phyloP scores from a whole-genome alignment of 805 yeast genomes.

The Candida nonsorbophila region DNA sequence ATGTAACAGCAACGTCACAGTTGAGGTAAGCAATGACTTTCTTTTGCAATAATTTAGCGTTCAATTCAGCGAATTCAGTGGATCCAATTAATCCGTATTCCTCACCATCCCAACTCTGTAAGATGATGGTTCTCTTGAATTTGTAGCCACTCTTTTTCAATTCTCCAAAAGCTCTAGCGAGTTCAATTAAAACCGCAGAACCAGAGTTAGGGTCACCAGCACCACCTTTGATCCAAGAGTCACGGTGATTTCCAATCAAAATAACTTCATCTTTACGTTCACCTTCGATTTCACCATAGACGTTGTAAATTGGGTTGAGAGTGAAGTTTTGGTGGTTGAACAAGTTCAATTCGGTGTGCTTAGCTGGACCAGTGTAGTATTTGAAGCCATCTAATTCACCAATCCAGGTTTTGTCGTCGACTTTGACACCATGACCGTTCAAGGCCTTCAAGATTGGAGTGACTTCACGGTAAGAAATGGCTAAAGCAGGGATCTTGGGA shows the following conservation, averaged over 20 bases:
- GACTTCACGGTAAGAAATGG: constrained; percentile 40
- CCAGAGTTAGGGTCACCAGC: constrained; percentile 46
- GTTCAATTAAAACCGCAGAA: constrained; percentile 35
- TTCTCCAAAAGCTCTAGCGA: constrained; percentile 38
- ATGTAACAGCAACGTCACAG: constrained; percentile 49
- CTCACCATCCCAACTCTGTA: constrained; percentile 40
- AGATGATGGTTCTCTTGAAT: constrained; percentile 33
- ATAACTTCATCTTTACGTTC: constrained; percentile 33
- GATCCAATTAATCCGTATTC: constrained; percentile 52
- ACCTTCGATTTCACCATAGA: constrained; percentile 41
- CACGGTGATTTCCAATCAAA: constrained; percentile 41
- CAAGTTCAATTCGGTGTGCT: constrained; percentile 30
- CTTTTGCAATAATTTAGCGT: constrained; percentile 30
- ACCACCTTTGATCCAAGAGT: constrained; percentile 45
- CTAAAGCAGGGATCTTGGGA: constrained; percentile 37
- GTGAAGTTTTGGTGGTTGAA: constrained; percentile 36
- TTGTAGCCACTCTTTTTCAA: constrained; percentile 31
- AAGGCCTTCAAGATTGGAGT: constrained; percentile 35
- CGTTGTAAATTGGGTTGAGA: constrained; percentile 37
- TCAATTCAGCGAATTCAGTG: constrained; percentile 51
- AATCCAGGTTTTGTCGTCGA: constrained; percentile 25
- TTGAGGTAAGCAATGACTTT: constrained; percentile 48
- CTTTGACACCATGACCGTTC: constrained; percentile 31
- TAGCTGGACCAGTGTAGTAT: constrained; percentile 36
- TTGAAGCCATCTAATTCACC: constrained; percentile 38